phyloP scores from a whole-genome alignment of 2,329 filamentous ascomycete species.

The Talaromyces marneffei region DNA sequence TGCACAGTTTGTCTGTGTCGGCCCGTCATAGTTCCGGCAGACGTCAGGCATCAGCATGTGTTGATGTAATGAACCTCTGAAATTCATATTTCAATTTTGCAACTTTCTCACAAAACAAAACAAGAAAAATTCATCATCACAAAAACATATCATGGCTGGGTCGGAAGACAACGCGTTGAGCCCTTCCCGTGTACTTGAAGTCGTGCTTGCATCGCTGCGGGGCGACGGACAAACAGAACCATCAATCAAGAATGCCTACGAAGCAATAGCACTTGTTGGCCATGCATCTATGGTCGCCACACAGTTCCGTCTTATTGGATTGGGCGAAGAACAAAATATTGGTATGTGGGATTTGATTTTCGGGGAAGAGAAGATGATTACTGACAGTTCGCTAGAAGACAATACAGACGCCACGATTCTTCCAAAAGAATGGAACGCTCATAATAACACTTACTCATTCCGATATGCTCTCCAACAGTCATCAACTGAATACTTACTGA shows the following conservation, averaged over 20 bases:
- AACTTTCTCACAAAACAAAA: not conserved
- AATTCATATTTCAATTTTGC: not conserved
- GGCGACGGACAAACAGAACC: conserved; percentile 22
- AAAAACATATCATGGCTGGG: conserved; percentile 7
- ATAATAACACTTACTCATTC: conserved; percentile 63
- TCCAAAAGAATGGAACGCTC: conserved; percentile 73
- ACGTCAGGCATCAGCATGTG: conserved; percentile 3
- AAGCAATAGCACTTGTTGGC: conserved; percentile 75
- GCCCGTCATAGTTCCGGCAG: conserved; percentile 9
- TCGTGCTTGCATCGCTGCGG: conserved; percentile 29
- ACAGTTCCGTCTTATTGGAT: conserved; percentile 73
- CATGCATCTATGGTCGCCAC: conserved; percentile 78
- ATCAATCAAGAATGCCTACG: conserved; percentile 52
- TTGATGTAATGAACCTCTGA: not conserved
- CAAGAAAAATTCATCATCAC: not conserved
- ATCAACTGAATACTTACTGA: conserved; percentile 75
- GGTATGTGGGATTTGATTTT: conserved; percentile 39
- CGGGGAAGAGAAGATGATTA: not conserved
- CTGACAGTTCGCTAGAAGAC: conserved; percentile 20
- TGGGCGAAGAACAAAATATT: conserved; percentile 74
- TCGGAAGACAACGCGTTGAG: conserved; percentile 1
- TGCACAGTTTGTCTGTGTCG: conserved; percentile 11
- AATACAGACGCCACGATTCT: conserved; percentile 44
- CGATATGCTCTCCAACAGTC: conserved; percentile 83
- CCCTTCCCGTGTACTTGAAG: conserved; percentile 24